Evolutionary conservation across 2,329 filamentous ascomycete genomes (phyloP).

Genomic region (Fragosphaeria purpurea): DNA sequence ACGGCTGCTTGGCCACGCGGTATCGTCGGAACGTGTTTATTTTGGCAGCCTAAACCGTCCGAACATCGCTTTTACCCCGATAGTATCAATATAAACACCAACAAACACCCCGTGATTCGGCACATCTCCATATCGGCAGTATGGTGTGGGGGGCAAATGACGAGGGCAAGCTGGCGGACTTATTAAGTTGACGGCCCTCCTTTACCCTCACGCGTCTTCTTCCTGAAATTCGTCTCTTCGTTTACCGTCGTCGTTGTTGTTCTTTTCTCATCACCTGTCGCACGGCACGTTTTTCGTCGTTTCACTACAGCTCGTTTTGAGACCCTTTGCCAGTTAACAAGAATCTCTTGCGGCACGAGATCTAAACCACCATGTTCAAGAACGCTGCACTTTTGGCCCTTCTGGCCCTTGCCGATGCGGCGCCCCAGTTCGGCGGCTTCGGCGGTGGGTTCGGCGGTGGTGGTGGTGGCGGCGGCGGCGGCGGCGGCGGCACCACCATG

Average conservation of each 20-base stretch:
- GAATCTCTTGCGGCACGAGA: no score
- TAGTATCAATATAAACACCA: not conserved
- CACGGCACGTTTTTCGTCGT: no score
- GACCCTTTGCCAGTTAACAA: not conserved
- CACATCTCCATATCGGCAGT: conserved; percentile 5
- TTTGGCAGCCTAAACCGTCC: not conserved
- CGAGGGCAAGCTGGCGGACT: not conserved
- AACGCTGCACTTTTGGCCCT: conserved; percentile 1
- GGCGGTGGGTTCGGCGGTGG: not conserved
- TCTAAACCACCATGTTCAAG: not conserved
- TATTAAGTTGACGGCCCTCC: not conserved
- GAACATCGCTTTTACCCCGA: not conserved
- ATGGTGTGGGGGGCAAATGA: not conserved
- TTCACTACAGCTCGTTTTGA: not conserved
- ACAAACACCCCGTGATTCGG: not conserved
- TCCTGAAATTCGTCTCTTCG: no score
- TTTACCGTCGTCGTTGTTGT: no score
- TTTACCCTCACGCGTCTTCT: not conserved
- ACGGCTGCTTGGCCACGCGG: no score
- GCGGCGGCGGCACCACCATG: conserved; percentile 8
- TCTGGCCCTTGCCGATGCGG: conserved; percentile 3
- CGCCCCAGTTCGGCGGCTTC: conserved; percentile 7
- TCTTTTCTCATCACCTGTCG: no score
- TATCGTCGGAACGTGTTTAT: no score
- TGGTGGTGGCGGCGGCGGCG: conserved; percentile 2